These are phyloP conservation scores for Annulohypoxylon nitens DNA, from an alignment of 495 filamentous ascomycete genomes.

Conservation along the genomic window DNA sequence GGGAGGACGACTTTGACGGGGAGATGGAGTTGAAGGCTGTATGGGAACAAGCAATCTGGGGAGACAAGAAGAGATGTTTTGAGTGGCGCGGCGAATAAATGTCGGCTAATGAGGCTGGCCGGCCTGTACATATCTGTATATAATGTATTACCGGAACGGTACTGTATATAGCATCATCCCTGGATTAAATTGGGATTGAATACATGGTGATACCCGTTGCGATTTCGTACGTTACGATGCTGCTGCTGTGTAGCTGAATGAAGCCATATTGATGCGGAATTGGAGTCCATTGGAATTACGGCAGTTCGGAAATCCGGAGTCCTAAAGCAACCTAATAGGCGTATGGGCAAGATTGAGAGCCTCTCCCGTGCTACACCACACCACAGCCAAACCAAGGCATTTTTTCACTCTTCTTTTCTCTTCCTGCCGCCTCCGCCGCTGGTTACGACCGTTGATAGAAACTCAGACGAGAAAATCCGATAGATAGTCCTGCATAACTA, in stretches of 20 bases:
- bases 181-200: constrained; percentile 7
- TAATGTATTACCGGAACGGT: constrained; percentile 23
- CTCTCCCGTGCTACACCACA: constrained; percentile 18
- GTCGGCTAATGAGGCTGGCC: constrained; percentile 28
- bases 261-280: constrained; percentile 12
- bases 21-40: constrained; percentile 49
- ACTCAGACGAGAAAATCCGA: constrained; percentile 27
- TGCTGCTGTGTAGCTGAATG: constrained; percentile 12
- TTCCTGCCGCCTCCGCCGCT: constrained; percentile 20
- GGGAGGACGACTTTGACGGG: constrained; percentile 49
- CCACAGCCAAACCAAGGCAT: constrained; percentile 9
- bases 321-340: neutral
- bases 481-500: constrained; percentile 25
- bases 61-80: constrained; percentile 29
- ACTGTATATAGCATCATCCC: constrained; percentile 38
- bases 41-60: constrained; percentile 51
- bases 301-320: constrained; percentile 5
- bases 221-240: neutral
- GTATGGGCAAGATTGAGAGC: constrained; percentile 1
- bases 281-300: constrained; percentile 29
- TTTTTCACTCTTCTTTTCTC: constrained; percentile 7
- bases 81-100: constrained; percentile 24
- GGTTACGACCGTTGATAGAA: constrained; percentile 34
- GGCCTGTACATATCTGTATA: constrained; percentile 29
- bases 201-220: constrained; percentile 30